These are phyloP conservation scores for Trichoderma orchidacearum DNA, from an alignment of 495 filamentous ascomycete genomes.

Conservation along the genomic window DNA sequence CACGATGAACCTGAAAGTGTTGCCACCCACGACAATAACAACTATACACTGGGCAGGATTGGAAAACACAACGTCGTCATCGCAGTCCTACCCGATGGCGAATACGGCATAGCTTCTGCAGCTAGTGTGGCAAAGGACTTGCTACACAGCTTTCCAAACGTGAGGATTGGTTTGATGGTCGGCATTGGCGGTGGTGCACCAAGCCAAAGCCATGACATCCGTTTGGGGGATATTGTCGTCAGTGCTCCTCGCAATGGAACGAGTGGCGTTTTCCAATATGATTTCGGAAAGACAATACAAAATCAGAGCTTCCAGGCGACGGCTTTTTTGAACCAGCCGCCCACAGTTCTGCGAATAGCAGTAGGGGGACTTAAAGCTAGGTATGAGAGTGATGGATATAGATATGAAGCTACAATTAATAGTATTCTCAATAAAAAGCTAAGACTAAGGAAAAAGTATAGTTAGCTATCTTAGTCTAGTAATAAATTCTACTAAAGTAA, in stretches of 20 bases:
- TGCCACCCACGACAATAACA: too few relatives aligned
- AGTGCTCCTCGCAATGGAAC: too few relatives aligned
- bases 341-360: not conserved
- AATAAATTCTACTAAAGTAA: too few relatives aligned
- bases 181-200: constrained; percentile 9
- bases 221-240: constrained; percentile 21
- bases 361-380: not conserved
- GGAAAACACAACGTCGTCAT: constrained; percentile 20
- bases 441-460: too few relatives aligned
- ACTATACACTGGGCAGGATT: constrained; percentile 17
- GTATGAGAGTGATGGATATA: too few relatives aligned
- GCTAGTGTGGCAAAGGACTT: constrained; percentile 12
- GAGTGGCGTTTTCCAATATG: too few relatives aligned
- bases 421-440: too few relatives aligned
- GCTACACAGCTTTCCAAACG: constrained; percentile 6
- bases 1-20: too few relatives aligned
- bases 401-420: too few relatives aligned
- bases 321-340: not conserved
- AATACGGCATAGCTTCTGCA: constrained; percentile 16
- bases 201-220: constrained; percentile 11
- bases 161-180: constrained; percentile 8
- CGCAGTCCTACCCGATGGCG: constrained; percentile 15
- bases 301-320: not conserved
- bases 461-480: too few relatives aligned
- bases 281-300: not conserved